These are phyloP conservation scores for Globisporangium spinosum DNA, from an alignment of 352 stramenopile species.

Conservation along the genomic window DNA sequence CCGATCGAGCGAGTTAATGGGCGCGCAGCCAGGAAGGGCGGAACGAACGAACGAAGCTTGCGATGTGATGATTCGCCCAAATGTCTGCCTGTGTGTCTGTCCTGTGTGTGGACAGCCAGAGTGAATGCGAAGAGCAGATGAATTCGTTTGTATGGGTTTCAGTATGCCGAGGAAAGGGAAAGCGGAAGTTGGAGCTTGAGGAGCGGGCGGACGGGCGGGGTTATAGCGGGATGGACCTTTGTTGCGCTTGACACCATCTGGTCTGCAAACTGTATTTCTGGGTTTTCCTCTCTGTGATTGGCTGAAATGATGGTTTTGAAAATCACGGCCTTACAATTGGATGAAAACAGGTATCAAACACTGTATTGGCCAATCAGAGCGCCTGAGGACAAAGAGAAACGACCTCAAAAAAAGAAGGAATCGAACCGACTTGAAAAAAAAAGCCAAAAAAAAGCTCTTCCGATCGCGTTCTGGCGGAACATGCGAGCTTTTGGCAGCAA, in stretches of 20 bases:
- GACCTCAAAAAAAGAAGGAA: constrained; percentile 9
- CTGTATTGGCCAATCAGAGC: background rate
- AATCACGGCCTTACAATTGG: background rate
- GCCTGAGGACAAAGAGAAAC: background rate
- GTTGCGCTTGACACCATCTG: background rate
- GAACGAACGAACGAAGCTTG: constrained; percentile 6
- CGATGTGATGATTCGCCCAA: constrained; percentile 3
- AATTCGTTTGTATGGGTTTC: constrained; percentile 5
- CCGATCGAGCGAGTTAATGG: background rate
- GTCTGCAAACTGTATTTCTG: constrained; percentile 11
- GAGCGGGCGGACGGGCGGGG: background rate
- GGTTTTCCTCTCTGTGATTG: background rate
- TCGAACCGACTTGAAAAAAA: constrained; percentile 10
- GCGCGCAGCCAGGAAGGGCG: background rate
- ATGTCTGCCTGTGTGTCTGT: background rate
- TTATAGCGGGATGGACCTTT: background rate
- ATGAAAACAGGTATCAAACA: background rate
- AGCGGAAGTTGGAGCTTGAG: background rate
- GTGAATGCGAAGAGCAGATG: background rate
- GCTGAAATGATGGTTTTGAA: background rate
- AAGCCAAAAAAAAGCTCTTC: background rate
- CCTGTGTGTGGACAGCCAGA: background rate
- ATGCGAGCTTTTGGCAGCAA: background rate
- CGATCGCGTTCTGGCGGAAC: background rate
- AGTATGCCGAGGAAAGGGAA: constrained; percentile 1